Evolutionary conservation across 2,329 filamentous ascomycete species (phyloP), one percentile per base, ranked within the genome.

Genomic region (Metarhizium humberi): DNA sequence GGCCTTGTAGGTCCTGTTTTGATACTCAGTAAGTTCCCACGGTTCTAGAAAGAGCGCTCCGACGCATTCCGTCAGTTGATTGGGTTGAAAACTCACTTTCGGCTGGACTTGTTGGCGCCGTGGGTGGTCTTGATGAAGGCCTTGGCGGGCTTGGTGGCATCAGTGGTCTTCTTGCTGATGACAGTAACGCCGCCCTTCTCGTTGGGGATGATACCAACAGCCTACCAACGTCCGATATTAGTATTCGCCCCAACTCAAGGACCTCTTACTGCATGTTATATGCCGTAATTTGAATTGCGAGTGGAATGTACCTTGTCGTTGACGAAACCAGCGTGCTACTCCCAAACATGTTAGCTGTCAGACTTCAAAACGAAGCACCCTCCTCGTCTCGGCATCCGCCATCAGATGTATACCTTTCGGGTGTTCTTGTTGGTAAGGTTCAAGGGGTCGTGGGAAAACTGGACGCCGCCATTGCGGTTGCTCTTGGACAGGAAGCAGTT

Each of bases 401-500:
- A 18, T 20, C 14, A 6, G 11, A 34, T 5, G 54, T 61, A 62
- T 76, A 94, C 90, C 86, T 95, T 97, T 79, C 90, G 88, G 67
- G 82, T 86, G 81, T 95, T 87, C 77, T 86, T 80, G 87, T 96
- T 97, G 74, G 78, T 81, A 76, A 97, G 77, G 85, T 97, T 99
- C 66, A 96, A 78, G 68, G 92, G 90, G 73, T 97, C 92, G 67
- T 88, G 88, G 66, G 92, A 97, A 83, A 99, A 91, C 77, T 89
- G 88, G 67, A 88, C 80, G 73, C 89, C 88, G 70, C 89, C 91
- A 69, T 80, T 80, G 67, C 78, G 76, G 72, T 84, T 86, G 79
- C 90, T 88, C 87, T 96, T 96, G 74, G 92, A 88, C 73, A 96
- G 86, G 84, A 80, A 96, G 73, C 90, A 78, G 80, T 95, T 96